phyloP scores from a whole-genome alignment of 257 asterid genomes.

The Rubia yunnanensis region DNA sequence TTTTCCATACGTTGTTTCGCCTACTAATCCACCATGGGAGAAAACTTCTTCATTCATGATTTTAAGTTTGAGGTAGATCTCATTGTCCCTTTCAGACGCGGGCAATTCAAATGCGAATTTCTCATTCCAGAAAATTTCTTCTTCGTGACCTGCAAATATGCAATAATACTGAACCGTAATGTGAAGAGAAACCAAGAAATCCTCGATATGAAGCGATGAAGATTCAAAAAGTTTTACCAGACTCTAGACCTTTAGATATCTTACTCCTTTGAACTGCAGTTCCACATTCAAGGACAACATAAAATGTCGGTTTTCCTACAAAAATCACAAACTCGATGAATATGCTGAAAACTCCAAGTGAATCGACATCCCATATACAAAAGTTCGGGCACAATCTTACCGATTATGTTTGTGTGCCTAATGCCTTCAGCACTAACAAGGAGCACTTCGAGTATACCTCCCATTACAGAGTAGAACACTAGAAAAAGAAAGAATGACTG shows the following conservation, averaged over 20 bases:
- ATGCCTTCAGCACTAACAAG: constrained; percentile 70
- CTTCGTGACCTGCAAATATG: constrained; percentile 32
- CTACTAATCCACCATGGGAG: constrained; percentile 36
- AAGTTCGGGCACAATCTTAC: constrained; percentile 20
- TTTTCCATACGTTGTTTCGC: constrained; percentile 48
- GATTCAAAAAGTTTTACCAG: background rate
- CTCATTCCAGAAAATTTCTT: constrained; percentile 62
- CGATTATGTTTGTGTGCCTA: constrained; percentile 27
- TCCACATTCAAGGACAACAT: constrained; percentile 64
- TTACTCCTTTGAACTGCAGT: constrained; percentile 48
- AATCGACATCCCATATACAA: background rate
- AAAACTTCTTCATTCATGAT: constrained; percentile 53
- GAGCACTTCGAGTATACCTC: constrained; percentile 68
- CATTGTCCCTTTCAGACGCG: constrained; percentile 26
- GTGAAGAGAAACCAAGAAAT: background rate
- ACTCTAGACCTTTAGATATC: constrained; percentile 42
- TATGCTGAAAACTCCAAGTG: background rate
- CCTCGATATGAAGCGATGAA: background rate
- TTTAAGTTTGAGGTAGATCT: constrained; percentile 45
- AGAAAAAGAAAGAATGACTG: background rate
- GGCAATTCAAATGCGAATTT: constrained; percentile 47
- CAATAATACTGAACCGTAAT: background rate
- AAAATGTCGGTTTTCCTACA: constrained; percentile 49
- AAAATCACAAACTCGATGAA: background rate
- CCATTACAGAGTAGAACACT: constrained; percentile 26